Evolutionary conservation across 139 green algal species (phyloP), one percentile per base, ranked within the genome.

Genomic region (Closterium sp.): DNA sequence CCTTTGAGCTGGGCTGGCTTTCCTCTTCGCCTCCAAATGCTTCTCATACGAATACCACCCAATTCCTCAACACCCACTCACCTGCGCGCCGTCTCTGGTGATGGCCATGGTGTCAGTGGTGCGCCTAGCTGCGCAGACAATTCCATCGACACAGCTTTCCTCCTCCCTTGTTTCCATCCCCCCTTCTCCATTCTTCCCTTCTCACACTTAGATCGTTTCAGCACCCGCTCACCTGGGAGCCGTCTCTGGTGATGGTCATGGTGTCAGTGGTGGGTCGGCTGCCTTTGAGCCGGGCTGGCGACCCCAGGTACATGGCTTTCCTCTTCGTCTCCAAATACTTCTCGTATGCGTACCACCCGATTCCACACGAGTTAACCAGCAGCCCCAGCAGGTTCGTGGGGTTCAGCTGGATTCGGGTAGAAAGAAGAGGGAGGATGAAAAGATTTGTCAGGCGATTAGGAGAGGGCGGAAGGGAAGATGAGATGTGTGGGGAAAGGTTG

Each of bases 271-370:
- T 31, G 85, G 85, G 85, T 7, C 85, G 28, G 85, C 85, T 87
- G 85, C 85, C 28, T 29, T 31, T 87, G 21, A 30, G 27, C 9
- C 32, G 84, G 21, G 28, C 38, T 90, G 73, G 42, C 28, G n/a
- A 84, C 38, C 28, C 29, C 70, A 50, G 88, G 21, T 89, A 73
- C 32, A 79, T 42, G n/a, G 93, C 70, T 89, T 79, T 93, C 92
- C 27, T 31, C 84, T 90, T 88, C 31, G 50, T 86, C n/a, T 96
- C 94, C 91, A 95, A 22, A 31, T 91, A 96, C 94, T 95, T 96
- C 91, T 96, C 94, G 62, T 93, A 96, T 42, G 94, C 94, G 87
- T 96, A 96, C 94, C 94, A 96, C 34, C 92, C 93, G 28, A 96
- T 96, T 22, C 94, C 94, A n/a, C 62, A 85, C 22, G 95, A 96